Evolutionary conservation across 495 filamentous ascomycete species (phyloP), one percentile per base, ranked within the genome.

Genomic region (Cercophora newfieldiana): DNA sequence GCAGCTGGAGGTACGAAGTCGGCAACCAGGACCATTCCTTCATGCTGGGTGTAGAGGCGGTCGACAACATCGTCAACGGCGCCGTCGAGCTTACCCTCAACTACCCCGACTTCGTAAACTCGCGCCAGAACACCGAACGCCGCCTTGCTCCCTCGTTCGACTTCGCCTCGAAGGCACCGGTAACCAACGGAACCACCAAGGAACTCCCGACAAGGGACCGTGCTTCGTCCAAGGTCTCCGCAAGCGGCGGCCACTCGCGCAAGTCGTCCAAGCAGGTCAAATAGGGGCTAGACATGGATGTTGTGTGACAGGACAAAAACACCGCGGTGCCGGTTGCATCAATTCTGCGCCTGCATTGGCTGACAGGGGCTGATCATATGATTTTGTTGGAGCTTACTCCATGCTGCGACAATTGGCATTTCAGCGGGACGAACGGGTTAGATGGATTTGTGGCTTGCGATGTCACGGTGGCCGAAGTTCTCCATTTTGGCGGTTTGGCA

Each of bases 81-180:
- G 91, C 91, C 2, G 91, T 93, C 66, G 95, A 99, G 85, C 81
- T 98, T 77, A 99, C 95, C 61, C 87, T 98, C 71, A 97, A 99
- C 85, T 96, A 98, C 81, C 96, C 96, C 53, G 96, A 99, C 81
- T 97, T 98, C 77, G 94, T 99, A 82, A 99, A 99, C 82, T 82
- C 86, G 59, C 85, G 95, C 70, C 80, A 89, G 72, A 99, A 99
- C 82, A 88, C 81, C 8, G 95, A 99, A 87, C 86, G 95, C 68
- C 85, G 94, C 60, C 86, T 99, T 68, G 84, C 90, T 31, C 93
- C 97, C 68, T 89, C 90, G 7, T 77, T 77, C 55, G 64, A 65
- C 68, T 77, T 66, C 37, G 68, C 50, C 14, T 28, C 67, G 7
- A 60, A 33, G 19, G 56, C 54, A 16, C 60, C 50, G 66, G 72